A percentile compares a stretch with the other conserved stretches of the same genome.
These are phyloP conservation scores for Scalesia atractyloides DNA, from an alignment of 129 eudicot species.

Conservation along the genomic window DNA sequence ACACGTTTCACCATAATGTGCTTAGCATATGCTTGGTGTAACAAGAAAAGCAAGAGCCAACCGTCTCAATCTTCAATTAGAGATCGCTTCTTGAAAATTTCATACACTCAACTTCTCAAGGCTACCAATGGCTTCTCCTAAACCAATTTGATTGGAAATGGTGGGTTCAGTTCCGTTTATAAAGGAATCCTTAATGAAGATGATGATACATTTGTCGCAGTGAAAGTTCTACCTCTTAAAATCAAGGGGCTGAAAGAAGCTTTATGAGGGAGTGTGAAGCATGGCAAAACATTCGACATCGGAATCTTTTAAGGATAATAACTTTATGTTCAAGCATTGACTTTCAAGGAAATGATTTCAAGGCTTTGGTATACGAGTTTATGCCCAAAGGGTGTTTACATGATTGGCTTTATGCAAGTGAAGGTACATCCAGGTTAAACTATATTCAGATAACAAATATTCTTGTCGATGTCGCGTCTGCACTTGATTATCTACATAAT, in stretches of 20 bases:
- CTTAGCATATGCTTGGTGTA: neutral
- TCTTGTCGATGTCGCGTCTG: conserved; percentile 10
- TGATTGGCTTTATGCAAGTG: conserved; percentile 12
- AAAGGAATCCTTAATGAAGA: conserved; percentile 19
- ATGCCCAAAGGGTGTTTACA: conserved; percentile 19
- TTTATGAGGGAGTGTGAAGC: conserved; percentile 31
- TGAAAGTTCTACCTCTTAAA: conserved; percentile 28
- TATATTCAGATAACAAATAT: conserved; percentile 4
- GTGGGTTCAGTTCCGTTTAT: conserved; percentile 27
- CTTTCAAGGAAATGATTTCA: conserved; percentile 1
- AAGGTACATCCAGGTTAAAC: neutral
- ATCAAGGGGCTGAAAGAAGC: conserved; percentile 17
- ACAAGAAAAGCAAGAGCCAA: neutral
- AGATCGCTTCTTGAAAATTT: neutral
- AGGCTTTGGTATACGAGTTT: conserved; percentile 21
- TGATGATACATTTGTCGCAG: conserved; percentile 12
- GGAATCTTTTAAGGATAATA: conserved; percentile 34
- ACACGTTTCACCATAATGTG: neutral
- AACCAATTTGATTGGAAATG: conserved; percentile 25
- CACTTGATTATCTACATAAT: conserved; percentile 22
- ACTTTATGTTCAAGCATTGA: conserved; percentile 32
- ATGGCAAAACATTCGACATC: conserved; percentile 25
- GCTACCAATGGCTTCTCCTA: conserved; percentile 38
- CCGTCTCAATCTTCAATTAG: neutral
- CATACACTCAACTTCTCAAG: conserved; percentile 23